These are phyloP conservation scores for Corylus americana DNA, from an alignment of 306 rosid species.

Conservation along the genomic window DNA sequence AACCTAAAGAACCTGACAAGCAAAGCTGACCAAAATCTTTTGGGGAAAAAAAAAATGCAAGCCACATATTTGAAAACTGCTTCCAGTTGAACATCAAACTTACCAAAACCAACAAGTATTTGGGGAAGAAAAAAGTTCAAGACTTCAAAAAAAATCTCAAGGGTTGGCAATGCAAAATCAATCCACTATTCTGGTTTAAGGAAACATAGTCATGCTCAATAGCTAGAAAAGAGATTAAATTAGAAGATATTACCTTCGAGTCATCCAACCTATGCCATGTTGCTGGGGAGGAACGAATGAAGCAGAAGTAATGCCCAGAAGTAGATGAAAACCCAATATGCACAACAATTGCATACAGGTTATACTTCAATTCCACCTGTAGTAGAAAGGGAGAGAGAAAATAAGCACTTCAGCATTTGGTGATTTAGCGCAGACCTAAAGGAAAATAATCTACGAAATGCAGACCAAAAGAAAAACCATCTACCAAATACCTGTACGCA, in stretches of 20 bases:
- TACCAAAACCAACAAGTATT: background rate
- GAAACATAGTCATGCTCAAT: constrained; percentile 7
- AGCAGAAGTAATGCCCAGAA: constrained; percentile 85
- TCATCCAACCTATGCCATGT: constrained; percentile 85
- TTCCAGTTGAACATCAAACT: background rate
- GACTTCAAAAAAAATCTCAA: background rate
- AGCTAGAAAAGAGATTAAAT: background rate
- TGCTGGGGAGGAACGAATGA: constrained; percentile 73
- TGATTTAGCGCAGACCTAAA: background rate
- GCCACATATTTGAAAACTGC: background rate
- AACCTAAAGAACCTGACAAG: background rate
- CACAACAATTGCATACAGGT: constrained; percentile 80
- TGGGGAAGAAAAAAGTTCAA: background rate
- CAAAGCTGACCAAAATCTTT: background rate
- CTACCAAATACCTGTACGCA: background rate
- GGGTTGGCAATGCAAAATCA: background rate
- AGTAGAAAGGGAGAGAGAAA: constrained; percentile 16
- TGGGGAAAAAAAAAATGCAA: background rate
- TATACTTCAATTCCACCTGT: constrained; percentile 68
- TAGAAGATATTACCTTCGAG: constrained; percentile 50
- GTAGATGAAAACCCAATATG: constrained; percentile 68
- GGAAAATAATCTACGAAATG: background rate
- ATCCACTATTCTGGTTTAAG: background rate
- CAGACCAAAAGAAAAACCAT: too few relatives aligned
- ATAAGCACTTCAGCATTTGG: background rate